Evolutionary conservation across 2,329 filamentous ascomycete species (phyloP), one percentile per base, ranked within the genome.

Genomic region (Huntiella abstrusa): DNA sequence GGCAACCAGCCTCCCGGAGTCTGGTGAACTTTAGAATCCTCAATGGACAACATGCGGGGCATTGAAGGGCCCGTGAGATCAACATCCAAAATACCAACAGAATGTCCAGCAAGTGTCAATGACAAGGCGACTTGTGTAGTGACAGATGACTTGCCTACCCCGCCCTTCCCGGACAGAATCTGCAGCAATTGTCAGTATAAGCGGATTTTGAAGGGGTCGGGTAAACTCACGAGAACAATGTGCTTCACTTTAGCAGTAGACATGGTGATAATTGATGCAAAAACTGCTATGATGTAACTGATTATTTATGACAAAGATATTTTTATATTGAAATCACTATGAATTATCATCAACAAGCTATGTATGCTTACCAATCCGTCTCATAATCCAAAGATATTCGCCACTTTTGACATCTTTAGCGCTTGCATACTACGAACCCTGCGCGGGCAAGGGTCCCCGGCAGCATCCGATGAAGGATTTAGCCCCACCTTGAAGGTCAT

Each of bases 1-100:
- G 91, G 91, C 41, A 92, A 68, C 88, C 91, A 96, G 16, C 91
- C 91, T 4, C 82, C 83, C 0, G 86, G 83, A 0, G 87, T 82
- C 62, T 96, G 88, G 13, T 79, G 86, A 33, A 98, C 87, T 62
- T 92, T 95, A 43, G 80, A 76, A 53, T 77, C 69, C 64, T 96
- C 88, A 45, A 94, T 83, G 45, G 82, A 83, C 51, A 98, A 84
- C 64, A 98, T 85, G 44, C 87, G 83, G 17, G 91, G 91, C 57
- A 98, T 96, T 12, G 87, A 95, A 12, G 91, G 91, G 0, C 91
- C 91, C 1, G 91, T 98, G 13, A 98, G 73, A 60, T 98, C 91
- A 58, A 96, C 80, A 60, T 98, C 91, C 54, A 98, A 81, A 22
- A 98, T 86, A 45, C 91, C 91, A 38, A 96, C 88, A 0, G 83